Conservation (phyloP, 345 rosid species). For the Euphorbia tirucalli region DNA sequence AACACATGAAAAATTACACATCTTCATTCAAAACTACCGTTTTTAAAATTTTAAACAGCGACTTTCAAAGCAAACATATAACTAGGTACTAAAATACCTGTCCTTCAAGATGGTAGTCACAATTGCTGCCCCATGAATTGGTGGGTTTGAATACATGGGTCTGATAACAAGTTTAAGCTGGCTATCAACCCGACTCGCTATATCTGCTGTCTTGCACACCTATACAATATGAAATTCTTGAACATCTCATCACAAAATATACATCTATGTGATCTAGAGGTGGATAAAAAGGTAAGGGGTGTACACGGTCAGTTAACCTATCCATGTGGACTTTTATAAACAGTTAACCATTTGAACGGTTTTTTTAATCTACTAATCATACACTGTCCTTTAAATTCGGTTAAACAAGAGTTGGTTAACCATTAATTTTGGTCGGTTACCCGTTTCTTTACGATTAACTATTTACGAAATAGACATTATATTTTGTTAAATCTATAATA, state of each 20-base stretch:
- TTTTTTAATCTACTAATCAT: no score
- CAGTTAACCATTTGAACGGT: no score
- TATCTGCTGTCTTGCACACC: slow-evolving; percentile 86
- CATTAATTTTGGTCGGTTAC: no score
- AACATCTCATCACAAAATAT: neutral
- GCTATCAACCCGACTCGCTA: slow-evolving; percentile 72
- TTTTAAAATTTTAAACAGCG: neutral
- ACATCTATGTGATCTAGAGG: neutral
- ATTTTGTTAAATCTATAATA: no score
- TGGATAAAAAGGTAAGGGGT: no score
- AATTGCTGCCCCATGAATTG: slow-evolving; percentile 87
- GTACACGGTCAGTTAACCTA: no score
- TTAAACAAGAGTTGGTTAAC: no score
- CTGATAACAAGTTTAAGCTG: slow-evolving; percentile 86
- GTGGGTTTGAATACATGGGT: slow-evolving; percentile 92
- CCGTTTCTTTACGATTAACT: no score
- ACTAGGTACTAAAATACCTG: slow-evolving; percentile 30
- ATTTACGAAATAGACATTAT: no score
- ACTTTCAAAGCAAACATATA: neutral
- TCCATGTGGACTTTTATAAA: no score
- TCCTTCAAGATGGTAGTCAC: slow-evolving; percentile 71
- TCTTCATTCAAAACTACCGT: neutral
- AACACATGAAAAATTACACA: neutral
- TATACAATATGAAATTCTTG: slow-evolving; percentile 17
- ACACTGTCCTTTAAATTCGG: no score